A percentile compares a stretch with the other conserved stretches of the same genome.
Conservation (phyloP, 2,329 filamentous ascomycete species). For the Claviceps humidiphila region DNA sequence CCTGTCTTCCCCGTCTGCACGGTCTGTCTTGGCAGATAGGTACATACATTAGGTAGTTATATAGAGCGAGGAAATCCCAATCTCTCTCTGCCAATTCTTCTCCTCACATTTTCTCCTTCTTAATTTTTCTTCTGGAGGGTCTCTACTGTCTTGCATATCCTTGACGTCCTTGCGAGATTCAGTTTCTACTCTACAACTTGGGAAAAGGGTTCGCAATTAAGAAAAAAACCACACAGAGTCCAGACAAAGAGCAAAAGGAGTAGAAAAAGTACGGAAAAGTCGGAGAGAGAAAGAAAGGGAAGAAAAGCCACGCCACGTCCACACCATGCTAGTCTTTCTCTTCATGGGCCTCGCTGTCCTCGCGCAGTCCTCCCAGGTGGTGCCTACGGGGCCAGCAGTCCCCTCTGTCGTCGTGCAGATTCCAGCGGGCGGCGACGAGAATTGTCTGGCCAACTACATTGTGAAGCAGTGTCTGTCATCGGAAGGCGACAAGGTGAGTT, state of each 20-base stretch:
- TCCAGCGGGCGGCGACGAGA: slow-evolving; percentile 7
- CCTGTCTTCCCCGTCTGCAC: too few relatives aligned
- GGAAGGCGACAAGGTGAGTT: slow-evolving; percentile 24
- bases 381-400: not conserved
- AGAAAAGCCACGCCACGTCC: not conserved
- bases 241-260: not conserved
- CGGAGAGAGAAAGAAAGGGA: not conserved
- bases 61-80: too few relatives aligned
- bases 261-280: not conserved
- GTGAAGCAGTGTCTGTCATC: slow-evolving; percentile 29
- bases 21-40: too few relatives aligned
- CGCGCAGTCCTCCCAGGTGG: slow-evolving; percentile 9
- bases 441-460: slow-evolving; percentile 33
- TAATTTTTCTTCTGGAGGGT: too few relatives aligned
- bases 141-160: too few relatives aligned
- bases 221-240: not conserved
- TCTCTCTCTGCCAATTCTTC: too few relatives aligned
- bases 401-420: not conserved
- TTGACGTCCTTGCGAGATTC: too few relatives aligned
- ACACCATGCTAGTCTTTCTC: slow-evolving; percentile 17
- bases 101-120: too few relatives aligned
- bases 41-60: too few relatives aligned
- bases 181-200: too few relatives aligned
- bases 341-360: slow-evolving; percentile 23
- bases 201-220: too few relatives aligned